Conservation (phyloP, 164 flowering plant genomes). For the Vitis labrusca region DNA sequence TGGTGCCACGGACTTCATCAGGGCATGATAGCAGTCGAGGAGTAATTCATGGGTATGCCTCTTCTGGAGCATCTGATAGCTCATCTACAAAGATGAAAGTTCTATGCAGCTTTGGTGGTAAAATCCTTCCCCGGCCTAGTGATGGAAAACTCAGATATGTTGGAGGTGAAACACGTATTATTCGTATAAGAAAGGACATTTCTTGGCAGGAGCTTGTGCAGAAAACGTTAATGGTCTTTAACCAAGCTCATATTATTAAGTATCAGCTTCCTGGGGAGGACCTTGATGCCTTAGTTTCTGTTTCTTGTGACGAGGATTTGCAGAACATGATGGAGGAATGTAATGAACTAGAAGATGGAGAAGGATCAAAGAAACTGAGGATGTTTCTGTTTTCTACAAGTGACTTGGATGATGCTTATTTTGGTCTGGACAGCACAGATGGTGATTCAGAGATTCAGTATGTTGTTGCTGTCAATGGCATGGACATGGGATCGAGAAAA, state of each 20-base stretch:
- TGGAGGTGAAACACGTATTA: slow-evolving; percentile 53
- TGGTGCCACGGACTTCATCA: slow-evolving; percentile 20
- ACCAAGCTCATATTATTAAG: slow-evolving; percentile 31
- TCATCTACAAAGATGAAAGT: slow-evolving; percentile 32
- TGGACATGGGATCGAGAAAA: slow-evolving; percentile 40
- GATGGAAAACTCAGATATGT: slow-evolving; percentile 54
- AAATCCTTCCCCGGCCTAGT: slow-evolving; percentile 47
- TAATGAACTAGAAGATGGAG: slow-evolving; percentile 23
- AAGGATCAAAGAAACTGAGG: slow-evolving; percentile 34
- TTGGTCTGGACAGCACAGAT: slow-evolving; percentile 23
- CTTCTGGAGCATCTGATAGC: slow-evolving; percentile 29
- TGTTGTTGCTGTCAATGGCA: slow-evolving; percentile 55
- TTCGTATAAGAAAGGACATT: slow-evolving; percentile 35
- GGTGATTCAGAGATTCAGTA: slow-evolving; percentile 46
- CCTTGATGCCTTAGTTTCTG: slow-evolving; percentile 50
- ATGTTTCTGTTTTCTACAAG: slow-evolving; percentile 39
- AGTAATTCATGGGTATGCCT: slow-evolving; percentile 15
- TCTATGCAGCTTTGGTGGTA: slow-evolving; percentile 57
- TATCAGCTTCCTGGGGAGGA: slow-evolving; percentile 61
- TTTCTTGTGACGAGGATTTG: slow-evolving; percentile 47
- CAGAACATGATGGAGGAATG: slow-evolving; percentile 53
- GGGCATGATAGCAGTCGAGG: slow-evolving; percentile 19
- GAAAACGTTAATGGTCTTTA: slow-evolving; percentile 31
- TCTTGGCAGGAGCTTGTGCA: slow-evolving; percentile 43
- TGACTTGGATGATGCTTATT: slow-evolving; percentile 42